Conservation (phyloP, 1,284 basidiomycete genomes). For the Irpex rosettiformis region DNA sequence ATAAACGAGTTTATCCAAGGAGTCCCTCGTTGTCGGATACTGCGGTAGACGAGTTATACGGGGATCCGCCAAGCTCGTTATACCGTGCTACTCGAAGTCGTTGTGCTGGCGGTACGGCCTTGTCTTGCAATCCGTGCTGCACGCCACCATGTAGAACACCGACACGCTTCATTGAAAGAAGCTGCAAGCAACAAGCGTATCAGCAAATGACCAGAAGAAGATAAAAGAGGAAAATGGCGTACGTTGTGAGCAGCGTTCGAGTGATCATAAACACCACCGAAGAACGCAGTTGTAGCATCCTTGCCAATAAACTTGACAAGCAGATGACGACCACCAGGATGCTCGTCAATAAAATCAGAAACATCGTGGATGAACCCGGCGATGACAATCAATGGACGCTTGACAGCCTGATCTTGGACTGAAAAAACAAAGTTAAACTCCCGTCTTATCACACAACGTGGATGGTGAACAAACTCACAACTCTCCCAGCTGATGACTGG, state of each 20-base stretch:
- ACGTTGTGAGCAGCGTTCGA: constrained; percentile 90
- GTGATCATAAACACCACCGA: constrained; percentile 92
- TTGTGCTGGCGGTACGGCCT: constrained; percentile 63
- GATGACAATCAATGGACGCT: constrained; percentile 77
- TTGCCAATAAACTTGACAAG: constrained; percentile 68
- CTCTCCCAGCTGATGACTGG: constrained; percentile 86
- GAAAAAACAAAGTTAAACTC: neutral
- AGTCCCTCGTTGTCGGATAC: constrained; percentile 36
- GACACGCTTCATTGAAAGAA: constrained; percentile 89
- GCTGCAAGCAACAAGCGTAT: constrained; percentile 30
- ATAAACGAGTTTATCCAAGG: constrained; percentile 28
- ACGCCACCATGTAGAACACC: constrained; percentile 80
- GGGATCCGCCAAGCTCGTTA: constrained; percentile 51
- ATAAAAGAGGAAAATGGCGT: constrained; percentile 23
- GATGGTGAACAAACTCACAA: constrained; percentile 44
- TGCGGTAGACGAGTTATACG: constrained; percentile 37
- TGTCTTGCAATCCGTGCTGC: constrained; percentile 61
- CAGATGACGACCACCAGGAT: constrained; percentile 79
- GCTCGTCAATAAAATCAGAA: constrained; percentile 82
- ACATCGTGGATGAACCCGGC: constrained; percentile 93
- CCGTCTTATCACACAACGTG: neutral
- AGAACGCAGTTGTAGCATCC: constrained; percentile 91
- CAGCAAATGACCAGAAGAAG: constrained; percentile 11
- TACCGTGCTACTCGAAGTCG: constrained; percentile 66
- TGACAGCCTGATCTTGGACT: constrained; percentile 76